Base-by-base conservation (phyloP, 2,329 filamentous ascomycete genomes). In the Cladophialophora bantiana region DNA sequence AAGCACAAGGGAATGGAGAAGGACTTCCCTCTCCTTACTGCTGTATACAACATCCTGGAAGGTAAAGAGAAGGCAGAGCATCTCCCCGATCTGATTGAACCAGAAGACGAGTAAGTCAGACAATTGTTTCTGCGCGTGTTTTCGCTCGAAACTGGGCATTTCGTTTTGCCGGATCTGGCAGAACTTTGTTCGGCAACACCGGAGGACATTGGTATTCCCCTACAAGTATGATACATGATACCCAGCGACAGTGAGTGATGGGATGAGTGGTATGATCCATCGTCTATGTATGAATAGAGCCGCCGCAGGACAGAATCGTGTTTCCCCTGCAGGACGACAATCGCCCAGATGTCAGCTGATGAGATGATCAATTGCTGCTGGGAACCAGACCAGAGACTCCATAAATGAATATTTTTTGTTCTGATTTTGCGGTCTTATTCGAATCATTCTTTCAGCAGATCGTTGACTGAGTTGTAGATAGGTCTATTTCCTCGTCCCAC, bases 21-120 rank as follows among this genome's bases (percentile, higher is more conserved):
- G 36, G 90, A 96, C 59, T 99, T 96, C 78, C 95, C 95, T 20
- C 83, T 99, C 5, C 96, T 99, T 77, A 97, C 93, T 7, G 92
- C 93, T 0, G 94, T 98, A 59, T 89, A 92, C 75, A 88, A 88
- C 71, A 94, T 97, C 73, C 81, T 97, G 54, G 86, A 92, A 73
- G 92, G 92, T 68, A 88, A 87, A 71, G 88, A 89, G 73, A 88
- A 88, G 71, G 90, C 94, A 18, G 88, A 94, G 70, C 90, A 96
- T 73, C 93, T 97, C 73, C 92, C 93, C 31, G 83, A 84, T 64
- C 83, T 95, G 64, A 86, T 91, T 72, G 81, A 82, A 74, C 76
- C 76, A 72, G 78, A 79, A 77, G 65, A 68, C 63, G 64, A 70
- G 55, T 70, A 57, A 68, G 56, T 59, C 52, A 38, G 59, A 54